Evolutionary conservation across 805 yeast genomes (phyloP).

Genomic region (Maudiozyma bulderi): DNA sequence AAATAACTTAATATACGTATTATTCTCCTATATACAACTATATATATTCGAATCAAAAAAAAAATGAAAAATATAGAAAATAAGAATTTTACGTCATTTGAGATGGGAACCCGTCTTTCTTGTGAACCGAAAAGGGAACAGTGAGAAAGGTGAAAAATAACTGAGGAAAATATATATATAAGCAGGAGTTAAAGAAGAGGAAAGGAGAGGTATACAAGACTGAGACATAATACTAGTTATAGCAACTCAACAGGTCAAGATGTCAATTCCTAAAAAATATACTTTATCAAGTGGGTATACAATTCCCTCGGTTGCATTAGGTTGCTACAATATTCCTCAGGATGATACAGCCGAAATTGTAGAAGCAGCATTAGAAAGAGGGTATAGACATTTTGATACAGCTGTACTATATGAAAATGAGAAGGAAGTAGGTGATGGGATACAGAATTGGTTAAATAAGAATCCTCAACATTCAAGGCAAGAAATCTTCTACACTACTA

Average conservation of each 20-base stretch:
- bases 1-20: background rate
- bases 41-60: background rate
- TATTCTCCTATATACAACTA: background rate
- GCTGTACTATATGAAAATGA: slow-evolving; percentile 66
- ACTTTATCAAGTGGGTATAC: slow-evolving; percentile 44
- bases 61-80: too few species aligned
- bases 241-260: background rate
- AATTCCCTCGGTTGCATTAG: slow-evolving; percentile 51
- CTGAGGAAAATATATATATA: too few species aligned
- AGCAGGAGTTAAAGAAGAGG: too few species aligned
- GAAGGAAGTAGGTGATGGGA: slow-evolving; percentile 49
- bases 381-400: slow-evolving; percentile 68
- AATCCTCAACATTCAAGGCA: slow-evolving; percentile 36
- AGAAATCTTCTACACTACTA: slow-evolving; percentile 58
- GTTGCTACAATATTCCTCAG: slow-evolving; percentile 40
- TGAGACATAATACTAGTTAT: too few species aligned
- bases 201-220: too few species aligned
- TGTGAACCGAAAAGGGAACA: too few species aligned
- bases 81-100: too few species aligned
- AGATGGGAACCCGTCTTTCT: too few species aligned
- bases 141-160: too few species aligned
- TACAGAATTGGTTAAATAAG: slow-evolving; percentile 41
- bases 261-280: slow-evolving; percentile 11
- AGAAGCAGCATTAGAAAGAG: slow-evolving; percentile 47
- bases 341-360: slow-evolving; percentile 36